Base-by-base conservation (phyloP, 1,284 basidiomycete genomes). In the Sporisorium scitamineum region DNA sequence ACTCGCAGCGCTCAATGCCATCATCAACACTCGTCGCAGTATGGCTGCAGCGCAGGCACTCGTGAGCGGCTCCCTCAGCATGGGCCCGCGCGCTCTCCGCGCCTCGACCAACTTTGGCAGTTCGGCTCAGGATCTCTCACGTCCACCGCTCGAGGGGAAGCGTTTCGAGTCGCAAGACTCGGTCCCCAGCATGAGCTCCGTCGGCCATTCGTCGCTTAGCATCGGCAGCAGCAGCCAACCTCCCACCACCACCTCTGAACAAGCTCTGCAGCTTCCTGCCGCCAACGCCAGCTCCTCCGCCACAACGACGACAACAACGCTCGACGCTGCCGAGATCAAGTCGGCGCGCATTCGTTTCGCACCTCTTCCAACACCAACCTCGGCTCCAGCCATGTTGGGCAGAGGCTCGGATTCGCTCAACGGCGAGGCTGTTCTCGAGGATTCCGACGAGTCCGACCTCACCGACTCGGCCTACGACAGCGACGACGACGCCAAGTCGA, bases 11-110 rank as follows among this genome's bases (percentile, higher is more conserved):
- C 72, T 85, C 45, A 85, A 85, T 48, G 82, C 83, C 29, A 85
- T 85, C 62, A 85, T 85, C 77, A 85, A 85, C 64, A 85, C 83
- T 9, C 74, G 82, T 31, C 61, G 81, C 50, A 81, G 79, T 51
- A 83, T 83, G 81, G 83, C 78, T 10, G 77, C 81, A 3, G 83
- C 83, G 13, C 76, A 82, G 57, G 83, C 82, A 0, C 74, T 85
- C 3, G 80, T 80, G 54, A 81, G 71, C 37, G 81, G 81, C 6
- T 62, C 73, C 34, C 62, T 80, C 59, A 62, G 41, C 31, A 13
- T 67, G 34, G 31, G 54, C 1, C 47, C 73, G 5, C 68, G 60
- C 8, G 41, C 53, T 10, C 53, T 48, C 5, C 69, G 75, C 14
- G 51, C 62, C 20, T 62, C 61, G 18, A 65, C 64, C 31, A 75